These are phyloP conservation scores for Kappamyces sp. DNA, from an alignment of 192 early-diverging fungal species.

Conservation along the genomic window DNA sequence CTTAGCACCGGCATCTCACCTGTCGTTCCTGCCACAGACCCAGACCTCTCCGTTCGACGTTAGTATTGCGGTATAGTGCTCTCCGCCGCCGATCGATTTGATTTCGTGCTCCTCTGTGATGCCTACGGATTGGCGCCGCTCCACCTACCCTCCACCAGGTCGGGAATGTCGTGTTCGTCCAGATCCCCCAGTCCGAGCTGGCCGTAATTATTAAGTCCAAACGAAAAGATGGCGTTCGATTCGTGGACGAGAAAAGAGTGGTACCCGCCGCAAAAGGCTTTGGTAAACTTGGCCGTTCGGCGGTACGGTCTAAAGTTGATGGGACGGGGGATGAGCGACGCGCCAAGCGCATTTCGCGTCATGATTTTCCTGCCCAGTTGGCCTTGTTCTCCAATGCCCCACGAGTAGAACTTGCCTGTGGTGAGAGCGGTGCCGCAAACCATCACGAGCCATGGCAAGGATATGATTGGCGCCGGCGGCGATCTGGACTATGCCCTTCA, in stretches of 20 bases:
- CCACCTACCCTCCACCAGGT: constrained; percentile 46
- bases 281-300: constrained; percentile 47
- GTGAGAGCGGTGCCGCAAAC: constrained; percentile 16
- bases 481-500: constrained; percentile 68
- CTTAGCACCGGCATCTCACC: no score
- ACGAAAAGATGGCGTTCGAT: constrained; percentile 61
- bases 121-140: no score
- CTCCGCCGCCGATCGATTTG: constrained; percentile 66
- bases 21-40: constrained; percentile 80
- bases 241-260: constrained; percentile 75
- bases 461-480: constrained; percentile 81
- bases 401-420: constrained; percentile 70
- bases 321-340: constrained; percentile 34
- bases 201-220: constrained; percentile 87
- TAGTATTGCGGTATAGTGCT: constrained; percentile 79
- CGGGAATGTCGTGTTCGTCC: constrained; percentile 44
- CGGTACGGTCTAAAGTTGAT: constrained; percentile 58
- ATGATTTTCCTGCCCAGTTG: constrained; percentile 82
- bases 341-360: constrained; percentile 41
- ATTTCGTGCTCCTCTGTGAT: no score
- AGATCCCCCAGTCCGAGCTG: constrained; percentile 68
- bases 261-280: constrained; percentile 74
- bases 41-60: constrained; percentile 66
- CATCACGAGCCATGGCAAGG: constrained; percentile 59
- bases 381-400: constrained; percentile 85